Base-by-base conservation (phyloP, 2,329 filamentous ascomycete genomes). In the Stagonosporopsis vannaccii region DNA sequence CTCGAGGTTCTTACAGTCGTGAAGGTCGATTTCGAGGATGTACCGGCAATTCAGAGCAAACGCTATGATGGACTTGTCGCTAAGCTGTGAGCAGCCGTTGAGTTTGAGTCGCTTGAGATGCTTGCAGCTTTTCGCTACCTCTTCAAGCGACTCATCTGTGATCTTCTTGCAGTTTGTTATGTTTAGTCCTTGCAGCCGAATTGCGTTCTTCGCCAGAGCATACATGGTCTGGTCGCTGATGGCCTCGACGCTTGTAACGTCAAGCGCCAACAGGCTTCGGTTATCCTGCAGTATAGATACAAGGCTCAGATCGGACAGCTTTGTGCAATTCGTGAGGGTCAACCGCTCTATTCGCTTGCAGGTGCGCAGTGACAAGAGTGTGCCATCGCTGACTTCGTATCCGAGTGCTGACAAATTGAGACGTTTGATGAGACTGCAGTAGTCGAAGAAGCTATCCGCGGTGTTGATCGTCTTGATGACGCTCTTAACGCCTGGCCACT, bases 101-200 rank as follows among this genome's bases (percentile, higher is more conserved):
- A 99, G 84, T 85, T 99, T 99, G 65, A 99, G 84, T 87, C 95
- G 67, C 79, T 97, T 98, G 65, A 99, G 86, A 70, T 90, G 91
- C 62, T 84, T 87, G 79, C 95, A 98, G 70, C 81, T 92, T 71
- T 90, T 82, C 6, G 95, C 94, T 28, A 99, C 84, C 12, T 84
- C 81, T 44, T 92, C 85, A 75, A 99, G 83, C 48, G 92, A 95
- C 48, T 93, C 90, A 70, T 96, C 94, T 7, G 92, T 92, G 48
- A 98, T 87, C 70, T 86, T 89, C 58, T 84, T 85, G 79, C 95
- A 99, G 50, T 87, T 88, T 1, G 94, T 94, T 60, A 99, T 89
- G 71, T 99, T 99, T 46, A 99, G 80, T 3, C 95, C 95, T 76
- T 99, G 95, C 7, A 99, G 82, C 48, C 91, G 87, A 44, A 85